Conservation (phyloP, 1,284 basidiomycete genomes). For the Xerocomus amazonicus region DNA sequence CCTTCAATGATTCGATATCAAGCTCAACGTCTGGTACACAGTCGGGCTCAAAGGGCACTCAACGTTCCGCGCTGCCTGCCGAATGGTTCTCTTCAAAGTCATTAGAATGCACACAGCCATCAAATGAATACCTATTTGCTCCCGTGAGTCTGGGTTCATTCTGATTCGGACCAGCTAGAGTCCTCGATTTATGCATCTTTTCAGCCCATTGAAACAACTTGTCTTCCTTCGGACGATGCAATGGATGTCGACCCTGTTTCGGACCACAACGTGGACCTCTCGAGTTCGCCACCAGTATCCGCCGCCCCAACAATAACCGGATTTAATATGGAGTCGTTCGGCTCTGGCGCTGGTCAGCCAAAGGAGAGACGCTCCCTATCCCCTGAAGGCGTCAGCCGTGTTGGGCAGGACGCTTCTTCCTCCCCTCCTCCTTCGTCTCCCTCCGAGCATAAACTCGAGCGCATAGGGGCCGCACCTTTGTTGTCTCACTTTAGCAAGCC, state of each 20-base stretch:
- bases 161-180: not conserved
- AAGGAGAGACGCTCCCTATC: slow-evolving; percentile 72
- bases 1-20: slow-evolving; percentile 21
- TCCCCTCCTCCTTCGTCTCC: slow-evolving; percentile 68
- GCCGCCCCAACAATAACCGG: slow-evolving; percentile 49
- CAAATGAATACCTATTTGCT: slow-evolving; percentile 29
- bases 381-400: slow-evolving; percentile 46
- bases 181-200: slow-evolving; percentile 6
- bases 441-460: slow-evolving; percentile 59
- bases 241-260: slow-evolving; percentile 70
- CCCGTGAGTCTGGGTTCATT: slow-evolving; percentile 29
- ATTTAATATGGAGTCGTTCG: slow-evolving; percentile 47
- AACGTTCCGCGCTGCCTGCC: slow-evolving; percentile 56
- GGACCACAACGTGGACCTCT: slow-evolving; percentile 26
- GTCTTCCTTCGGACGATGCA: slow-evolving; percentile 52
- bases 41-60: slow-evolving; percentile 47
- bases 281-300: slow-evolving; percentile 44
- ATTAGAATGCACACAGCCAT: slow-evolving; percentile 21
- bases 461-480: slow-evolving; percentile 46
- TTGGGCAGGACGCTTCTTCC: slow-evolving; percentile 42
- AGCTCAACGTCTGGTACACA: slow-evolving; percentile 38
- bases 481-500: slow-evolving; percentile 52
- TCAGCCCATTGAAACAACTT: slow-evolving; percentile 38
- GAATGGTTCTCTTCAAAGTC: slow-evolving; percentile 51
- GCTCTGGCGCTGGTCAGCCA: slow-evolving; percentile 36